Evolutionary conservation across 306 rosid species (phyloP).

Genomic region (Acacia melanoxylon): DNA sequence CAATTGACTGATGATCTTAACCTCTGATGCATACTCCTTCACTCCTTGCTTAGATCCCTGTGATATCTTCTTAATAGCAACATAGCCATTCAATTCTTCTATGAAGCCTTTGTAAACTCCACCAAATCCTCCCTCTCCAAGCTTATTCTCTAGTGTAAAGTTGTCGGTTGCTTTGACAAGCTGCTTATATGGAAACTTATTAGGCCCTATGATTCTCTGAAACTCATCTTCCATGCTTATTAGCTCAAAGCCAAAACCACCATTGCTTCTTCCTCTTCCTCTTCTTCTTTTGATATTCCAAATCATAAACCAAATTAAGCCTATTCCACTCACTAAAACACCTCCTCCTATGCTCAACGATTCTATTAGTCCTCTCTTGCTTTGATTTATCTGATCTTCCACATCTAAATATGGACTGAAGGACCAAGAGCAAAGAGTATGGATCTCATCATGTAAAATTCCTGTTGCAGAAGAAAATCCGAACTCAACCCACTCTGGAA

Average conservation of each 20-base stretch:
- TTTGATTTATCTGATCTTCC: neutral
- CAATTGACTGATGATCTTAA: slow-evolving; percentile 22
- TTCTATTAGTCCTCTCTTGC: neutral
- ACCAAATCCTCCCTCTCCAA: slow-evolving; percentile 55
- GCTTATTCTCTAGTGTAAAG: slow-evolving; percentile 37
- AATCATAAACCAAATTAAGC: slow-evolving; percentile 9
- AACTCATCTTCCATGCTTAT: slow-evolving; percentile 38
- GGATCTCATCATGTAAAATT: neutral
- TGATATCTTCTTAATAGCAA: slow-evolving; percentile 26
- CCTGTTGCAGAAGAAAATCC: slow-evolving; percentile 46
- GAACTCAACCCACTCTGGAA: slow-evolving; percentile 44
- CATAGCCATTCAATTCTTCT: neutral
- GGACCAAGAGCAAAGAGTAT: slow-evolving; percentile 46
- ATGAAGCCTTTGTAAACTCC: slow-evolving; percentile 18
- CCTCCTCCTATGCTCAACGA: slow-evolving; percentile 33
- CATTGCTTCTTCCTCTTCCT: neutral
- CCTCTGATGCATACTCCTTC: slow-evolving; percentile 3
- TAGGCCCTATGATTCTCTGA: slow-evolving; percentile 25
- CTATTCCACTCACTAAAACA: slow-evolving; percentile 7
- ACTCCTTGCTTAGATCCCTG: slow-evolving; percentile 1
- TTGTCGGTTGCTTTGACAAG: slow-evolving; percentile 37
- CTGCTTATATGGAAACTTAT: slow-evolving; percentile 37
- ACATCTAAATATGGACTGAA: slow-evolving; percentile 32
- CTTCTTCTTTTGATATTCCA: slow-evolving; percentile 7
- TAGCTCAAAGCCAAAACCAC: slow-evolving; percentile 5